phyloP scores from a whole-genome alignment of 202 grass and related monocot species.

The Hordeum pubiflorum region DNA sequence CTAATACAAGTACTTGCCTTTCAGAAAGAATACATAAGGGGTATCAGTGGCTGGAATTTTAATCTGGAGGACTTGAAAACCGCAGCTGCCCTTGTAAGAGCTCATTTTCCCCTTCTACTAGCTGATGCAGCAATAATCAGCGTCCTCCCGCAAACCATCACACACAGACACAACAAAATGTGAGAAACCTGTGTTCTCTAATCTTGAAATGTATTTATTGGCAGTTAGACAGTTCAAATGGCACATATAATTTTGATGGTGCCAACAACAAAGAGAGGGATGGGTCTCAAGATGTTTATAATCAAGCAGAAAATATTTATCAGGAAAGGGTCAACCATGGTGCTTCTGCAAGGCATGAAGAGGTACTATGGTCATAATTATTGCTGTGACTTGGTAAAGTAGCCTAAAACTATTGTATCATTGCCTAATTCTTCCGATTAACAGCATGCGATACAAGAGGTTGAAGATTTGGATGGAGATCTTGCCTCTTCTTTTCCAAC shows the following conservation, averaged over 20 bases:
- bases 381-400: slow-evolving; percentile 10
- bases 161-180: not conserved
- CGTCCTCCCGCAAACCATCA: not conserved
- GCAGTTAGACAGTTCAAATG: slow-evolving; percentile 78
- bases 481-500: slow-evolving; percentile 68
- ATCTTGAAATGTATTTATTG: slow-evolving; percentile 31
- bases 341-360: slow-evolving; percentile 45
- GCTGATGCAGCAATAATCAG: slow-evolving; percentile 10
- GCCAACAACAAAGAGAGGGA: slow-evolving; percentile 33
- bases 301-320: slow-evolving; percentile 25
- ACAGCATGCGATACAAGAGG: slow-evolving; percentile 70
- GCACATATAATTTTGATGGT: slow-evolving; percentile 40
- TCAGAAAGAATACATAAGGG: slow-evolving; percentile 94
- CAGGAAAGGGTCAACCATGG: slow-evolving; percentile 41
- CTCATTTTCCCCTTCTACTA: slow-evolving; percentile 13
- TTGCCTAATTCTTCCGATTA: slow-evolving; percentile 12
- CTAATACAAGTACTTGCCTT: slow-evolving; percentile 25
- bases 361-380: slow-evolving; percentile 49
- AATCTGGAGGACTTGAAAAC: slow-evolving; percentile 97
- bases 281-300: slow-evolving; percentile 23
- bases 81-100: slow-evolving; percentile 87
- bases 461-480: slow-evolving; percentile 61
- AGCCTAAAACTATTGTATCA: slow-evolving; percentile 6
- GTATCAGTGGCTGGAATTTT: slow-evolving; percentile 99
- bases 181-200: slow-evolving; percentile 16